Percentiles rank a stretch among this genome's conserved stretches.
Evolutionary conservation across 2,329 filamentous ascomycete species (phyloP).

Genomic region (Leptoxyphium fumago): DNA sequence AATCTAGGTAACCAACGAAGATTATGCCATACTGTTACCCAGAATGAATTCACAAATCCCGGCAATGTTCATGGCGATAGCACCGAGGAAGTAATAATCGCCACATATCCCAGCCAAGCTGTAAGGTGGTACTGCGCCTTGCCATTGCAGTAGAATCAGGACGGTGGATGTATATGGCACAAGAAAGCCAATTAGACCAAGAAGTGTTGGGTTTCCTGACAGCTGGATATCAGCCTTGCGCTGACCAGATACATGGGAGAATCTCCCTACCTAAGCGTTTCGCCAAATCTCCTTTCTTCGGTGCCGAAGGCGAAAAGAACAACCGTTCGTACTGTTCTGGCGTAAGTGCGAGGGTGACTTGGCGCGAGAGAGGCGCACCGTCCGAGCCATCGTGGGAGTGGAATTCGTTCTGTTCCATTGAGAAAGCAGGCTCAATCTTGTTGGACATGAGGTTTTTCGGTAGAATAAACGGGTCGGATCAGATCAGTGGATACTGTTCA

Average conservation of each 20-base stretch:
- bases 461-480: too few relatives aligned
- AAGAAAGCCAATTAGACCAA: conserved; percentile 15
- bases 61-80: conserved; percentile 13
- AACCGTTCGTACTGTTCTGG: conserved; percentile 15
- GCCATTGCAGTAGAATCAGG: conserved; percentile 10
- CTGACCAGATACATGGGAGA: neutral
- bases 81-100: conserved; percentile 16
- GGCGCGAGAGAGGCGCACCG: conserved; percentile 7
- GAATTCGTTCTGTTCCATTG: neutral
- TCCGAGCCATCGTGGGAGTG: neutral
- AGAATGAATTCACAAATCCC: conserved; percentile 16
- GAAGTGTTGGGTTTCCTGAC: conserved; percentile 12
- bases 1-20: neutral
- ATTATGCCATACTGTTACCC: conserved; percentile 10
- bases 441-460: neutral
- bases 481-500: too few relatives aligned
- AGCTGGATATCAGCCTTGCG: neutral
- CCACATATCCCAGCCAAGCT: conserved; percentile 11
- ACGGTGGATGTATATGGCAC: conserved; percentile 16
- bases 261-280: conserved; percentile 12
- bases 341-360: conserved; percentile 13
- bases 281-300: conserved; percentile 10
- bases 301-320: conserved; percentile 14
- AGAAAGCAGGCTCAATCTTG: neutral
- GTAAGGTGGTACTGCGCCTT: conserved; percentile 8